Conservation (phyloP, 2,329 filamentous ascomycete species). For the Chaetomium strumarium region DNA sequence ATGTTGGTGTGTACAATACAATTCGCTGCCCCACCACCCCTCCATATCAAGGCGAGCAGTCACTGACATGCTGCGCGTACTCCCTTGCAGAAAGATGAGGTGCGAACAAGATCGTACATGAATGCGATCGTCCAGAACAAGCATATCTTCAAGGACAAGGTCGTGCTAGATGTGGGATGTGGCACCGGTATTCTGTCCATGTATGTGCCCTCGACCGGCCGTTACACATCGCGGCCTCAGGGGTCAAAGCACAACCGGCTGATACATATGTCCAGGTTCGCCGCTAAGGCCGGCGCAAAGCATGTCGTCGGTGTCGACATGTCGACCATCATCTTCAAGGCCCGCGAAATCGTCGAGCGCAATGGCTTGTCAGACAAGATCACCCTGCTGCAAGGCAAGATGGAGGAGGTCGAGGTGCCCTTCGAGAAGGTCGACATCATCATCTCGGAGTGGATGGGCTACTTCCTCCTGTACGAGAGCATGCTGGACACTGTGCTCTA, state of each 20-base stretch:
- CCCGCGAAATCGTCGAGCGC: constrained; percentile 82
- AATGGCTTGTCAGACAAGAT: constrained; percentile 96
- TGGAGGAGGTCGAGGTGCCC: constrained; percentile 94
- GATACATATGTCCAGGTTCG: constrained; percentile 62
- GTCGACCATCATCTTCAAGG: constrained; percentile 99
- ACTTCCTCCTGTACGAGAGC: constrained; percentile 97
- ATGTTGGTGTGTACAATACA: constrained; percentile 72
- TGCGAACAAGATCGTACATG: constrained; percentile 93
- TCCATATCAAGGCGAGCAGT: not conserved
- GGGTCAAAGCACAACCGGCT: not conserved
- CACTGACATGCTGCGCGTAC: constrained; percentile 20
- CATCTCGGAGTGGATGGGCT: constrained; percentile 99
- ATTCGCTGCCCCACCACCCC: constrained; percentile 17
- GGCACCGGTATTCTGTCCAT: constrained; percentile 98
- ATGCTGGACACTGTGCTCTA: constrained; percentile 99
- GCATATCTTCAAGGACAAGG: constrained; percentile 85
- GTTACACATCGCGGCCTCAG: not conserved
- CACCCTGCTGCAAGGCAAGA: constrained; percentile 96
- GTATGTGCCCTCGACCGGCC: constrained; percentile 43
- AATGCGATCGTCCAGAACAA: constrained; percentile 96
- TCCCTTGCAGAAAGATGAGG: constrained; percentile 80
- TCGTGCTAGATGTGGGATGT: constrained; percentile 94
- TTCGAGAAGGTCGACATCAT: constrained; percentile 98
- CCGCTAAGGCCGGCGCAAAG: constrained; percentile 90
- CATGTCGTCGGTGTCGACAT: constrained; percentile 99